phyloP scores from a whole-genome alignment of 192 early-diverging fungal genomes.

The Geranomyces variabilis region DNA sequence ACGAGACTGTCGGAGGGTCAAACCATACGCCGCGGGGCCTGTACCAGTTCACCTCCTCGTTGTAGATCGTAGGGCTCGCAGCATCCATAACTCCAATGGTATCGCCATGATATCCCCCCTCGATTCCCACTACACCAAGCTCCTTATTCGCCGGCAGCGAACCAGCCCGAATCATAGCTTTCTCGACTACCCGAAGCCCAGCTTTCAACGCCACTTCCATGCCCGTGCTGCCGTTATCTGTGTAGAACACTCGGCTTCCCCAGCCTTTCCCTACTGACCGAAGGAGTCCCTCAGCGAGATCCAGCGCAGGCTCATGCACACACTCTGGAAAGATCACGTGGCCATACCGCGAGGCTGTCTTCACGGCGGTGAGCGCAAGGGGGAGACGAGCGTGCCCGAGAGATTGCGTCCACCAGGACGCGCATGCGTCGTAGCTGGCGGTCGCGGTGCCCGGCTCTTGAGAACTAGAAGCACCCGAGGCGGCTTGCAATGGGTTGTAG shows the following conservation, averaged over 20 bases:
- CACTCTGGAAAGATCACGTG: constrained; percentile 81
- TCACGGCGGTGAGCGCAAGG: constrained; percentile 61
- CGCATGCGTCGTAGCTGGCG: constrained; percentile 69
- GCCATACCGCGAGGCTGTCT: constrained; percentile 76
- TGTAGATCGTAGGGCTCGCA: constrained; percentile 72
- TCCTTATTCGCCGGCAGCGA: constrained; percentile 33
- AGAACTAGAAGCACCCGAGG: background rate
- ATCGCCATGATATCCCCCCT: constrained; percentile 85
- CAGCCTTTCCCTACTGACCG: constrained; percentile 56
- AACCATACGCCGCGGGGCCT: constrained; percentile 66
- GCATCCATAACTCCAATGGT: constrained; percentile 86
- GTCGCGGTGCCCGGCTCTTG: constrained; percentile 11
- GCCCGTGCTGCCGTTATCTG: constrained; percentile 80
- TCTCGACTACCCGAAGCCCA: constrained; percentile 60
- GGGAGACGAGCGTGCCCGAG: constrained; percentile 70
- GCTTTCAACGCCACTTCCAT: constrained; percentile 84
- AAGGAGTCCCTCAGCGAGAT: constrained; percentile 62
- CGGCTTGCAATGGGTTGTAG: constrained; percentile 35
- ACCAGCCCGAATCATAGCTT: constrained; percentile 27
- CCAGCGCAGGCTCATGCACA: constrained; percentile 66
- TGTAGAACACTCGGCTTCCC: constrained; percentile 76
- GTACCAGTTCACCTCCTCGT: constrained; percentile 73
- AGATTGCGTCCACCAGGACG: constrained; percentile 83
- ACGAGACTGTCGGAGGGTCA: constrained; percentile 53
- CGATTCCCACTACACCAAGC: constrained; percentile 66